Evolutionary conservation across 2,329 filamentous ascomycete species (phyloP).

Genomic region (Xylaria sp.): DNA sequence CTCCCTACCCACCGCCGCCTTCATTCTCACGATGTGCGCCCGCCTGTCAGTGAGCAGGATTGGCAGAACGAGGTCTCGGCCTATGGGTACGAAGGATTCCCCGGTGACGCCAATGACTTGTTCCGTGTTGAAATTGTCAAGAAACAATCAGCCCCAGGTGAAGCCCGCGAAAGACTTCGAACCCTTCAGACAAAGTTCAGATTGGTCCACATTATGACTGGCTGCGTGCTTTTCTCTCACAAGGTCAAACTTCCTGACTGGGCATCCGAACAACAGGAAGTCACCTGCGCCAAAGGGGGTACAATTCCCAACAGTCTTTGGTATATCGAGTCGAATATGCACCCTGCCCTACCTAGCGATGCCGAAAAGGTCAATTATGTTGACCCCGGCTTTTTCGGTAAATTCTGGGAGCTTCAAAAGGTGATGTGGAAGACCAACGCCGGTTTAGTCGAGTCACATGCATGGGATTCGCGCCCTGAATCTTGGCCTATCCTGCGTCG

Average conservation of each 20-base stretch:
- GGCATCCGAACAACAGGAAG: slow-evolving; percentile 98
- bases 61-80: slow-evolving; percentile 98
- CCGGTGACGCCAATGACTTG: slow-evolving; percentile 93
- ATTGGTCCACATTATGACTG: slow-evolving; percentile 95
- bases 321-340: slow-evolving; percentile 92
- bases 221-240: slow-evolving; percentile 95
- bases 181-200: slow-evolving; percentile 98
- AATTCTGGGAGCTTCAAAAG: slow-evolving; percentile 95
- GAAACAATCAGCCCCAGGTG: slow-evolving; percentile 77
- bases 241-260: slow-evolving; percentile 98
- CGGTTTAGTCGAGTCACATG: slow-evolving; percentile 92
- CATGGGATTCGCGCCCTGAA: slow-evolving; percentile 93
- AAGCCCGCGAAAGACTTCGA: slow-evolving; percentile 82
- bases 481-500: slow-evolving; percentile 92
- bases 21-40: slow-evolving; percentile 93
- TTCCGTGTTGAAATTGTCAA: slow-evolving; percentile 97
- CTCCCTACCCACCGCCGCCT: slow-evolving; percentile 82
- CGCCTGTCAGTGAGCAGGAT: slow-evolving; percentile 83
- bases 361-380: slow-evolving; percentile 96
- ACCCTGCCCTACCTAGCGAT: slow-evolving; percentile 74
- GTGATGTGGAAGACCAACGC: slow-evolving; percentile 99
- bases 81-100: slow-evolving; percentile 96
- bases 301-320: slow-evolving; percentile 96
- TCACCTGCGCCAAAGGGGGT: slow-evolving; percentile 92
- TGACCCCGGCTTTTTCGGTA: slow-evolving; percentile 93